phyloP scores from a whole-genome alignment of 371 early-diverging fungal species.

The Actinomortierella ambigua region DNA sequence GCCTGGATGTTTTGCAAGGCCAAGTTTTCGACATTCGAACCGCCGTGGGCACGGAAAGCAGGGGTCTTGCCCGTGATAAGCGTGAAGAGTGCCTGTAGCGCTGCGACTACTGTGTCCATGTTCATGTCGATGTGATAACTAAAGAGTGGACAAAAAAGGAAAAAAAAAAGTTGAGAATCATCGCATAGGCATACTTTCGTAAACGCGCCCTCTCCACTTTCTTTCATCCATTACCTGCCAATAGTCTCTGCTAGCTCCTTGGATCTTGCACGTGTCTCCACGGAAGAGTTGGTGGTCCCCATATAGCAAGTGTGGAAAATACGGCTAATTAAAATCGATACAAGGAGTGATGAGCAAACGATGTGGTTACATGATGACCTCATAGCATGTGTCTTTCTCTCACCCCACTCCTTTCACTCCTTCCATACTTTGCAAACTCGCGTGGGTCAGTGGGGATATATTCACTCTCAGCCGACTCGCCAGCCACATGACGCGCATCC shows the following conservation, averaged over 20 bases:
- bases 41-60: constrained; percentile 84
- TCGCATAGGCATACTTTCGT: no score
- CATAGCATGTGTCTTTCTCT: no score
- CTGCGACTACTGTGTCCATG: constrained; percentile 85
- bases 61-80: constrained; percentile 84
- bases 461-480: constrained; percentile 52
- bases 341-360: constrained; percentile 1
- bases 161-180: no score
- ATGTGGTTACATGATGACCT: neutral
- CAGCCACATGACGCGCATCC: constrained; percentile 77
- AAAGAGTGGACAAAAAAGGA: no score
- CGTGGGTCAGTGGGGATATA: constrained; percentile 81
- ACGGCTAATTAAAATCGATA: constrained; percentile 46
- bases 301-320: constrained; percentile 96
- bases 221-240: constrained; percentile 59
- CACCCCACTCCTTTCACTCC: no score
- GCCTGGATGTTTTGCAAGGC: constrained; percentile 98
- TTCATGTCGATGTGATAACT: constrained; percentile 89
- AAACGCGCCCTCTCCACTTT: no score
- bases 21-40: constrained; percentile 85
- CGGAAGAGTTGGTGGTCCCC: constrained; percentile 91
- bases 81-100: constrained; percentile 77
- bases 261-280: constrained; percentile 86
- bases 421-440: constrained; percentile 75
- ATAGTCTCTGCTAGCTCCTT: constrained; percentile 79